Evolutionary conservation across 345 rosid genomes (phyloP).

Genomic region (Abelmoschus esculentus): DNA sequence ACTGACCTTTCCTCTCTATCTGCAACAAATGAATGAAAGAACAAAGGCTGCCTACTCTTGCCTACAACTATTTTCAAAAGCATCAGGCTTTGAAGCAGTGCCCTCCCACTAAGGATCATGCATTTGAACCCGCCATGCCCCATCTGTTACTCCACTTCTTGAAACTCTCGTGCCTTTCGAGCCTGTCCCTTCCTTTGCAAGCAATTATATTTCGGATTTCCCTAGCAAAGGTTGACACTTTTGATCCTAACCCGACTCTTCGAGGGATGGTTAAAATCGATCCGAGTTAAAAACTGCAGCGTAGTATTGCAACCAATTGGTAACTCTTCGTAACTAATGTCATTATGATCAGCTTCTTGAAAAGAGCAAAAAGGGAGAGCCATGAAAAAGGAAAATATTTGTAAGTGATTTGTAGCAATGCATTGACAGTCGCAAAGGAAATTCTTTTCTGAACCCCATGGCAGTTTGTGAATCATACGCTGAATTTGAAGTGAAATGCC

Average conservation of each 20-base stretch:
- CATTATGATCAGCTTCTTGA: no score
- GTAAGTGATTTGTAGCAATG: no score
- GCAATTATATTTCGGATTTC: constrained; percentile 78
- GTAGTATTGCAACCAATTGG: no score
- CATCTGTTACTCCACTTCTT: constrained; percentile 63
- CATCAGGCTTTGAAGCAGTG: constrained; percentile 74
- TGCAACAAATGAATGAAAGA: constrained; percentile 57
- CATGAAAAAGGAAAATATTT: no score
- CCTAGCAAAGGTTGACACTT: constrained; percentile 72
- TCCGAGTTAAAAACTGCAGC: constrained; percentile 28
- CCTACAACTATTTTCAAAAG: constrained; percentile 47
- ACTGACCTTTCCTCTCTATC: constrained; percentile 18
- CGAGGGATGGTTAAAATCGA: constrained; percentile 45
- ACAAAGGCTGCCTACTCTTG: neutral
- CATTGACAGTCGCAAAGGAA: no score
- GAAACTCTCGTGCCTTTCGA: constrained; percentile 72
- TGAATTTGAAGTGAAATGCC: no score
- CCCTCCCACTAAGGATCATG: constrained; percentile 56
- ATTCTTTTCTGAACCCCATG: no score
- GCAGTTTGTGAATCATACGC: no score
- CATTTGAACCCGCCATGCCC: constrained; percentile 70
- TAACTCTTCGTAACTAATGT: no score
- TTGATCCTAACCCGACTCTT: constrained; percentile 54
- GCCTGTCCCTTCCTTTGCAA: constrained; percentile 78
- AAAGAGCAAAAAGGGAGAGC: no score